phyloP scores from a whole-genome alignment of 768 basidiomycete species.

The Pluteus cervinus region DNA sequence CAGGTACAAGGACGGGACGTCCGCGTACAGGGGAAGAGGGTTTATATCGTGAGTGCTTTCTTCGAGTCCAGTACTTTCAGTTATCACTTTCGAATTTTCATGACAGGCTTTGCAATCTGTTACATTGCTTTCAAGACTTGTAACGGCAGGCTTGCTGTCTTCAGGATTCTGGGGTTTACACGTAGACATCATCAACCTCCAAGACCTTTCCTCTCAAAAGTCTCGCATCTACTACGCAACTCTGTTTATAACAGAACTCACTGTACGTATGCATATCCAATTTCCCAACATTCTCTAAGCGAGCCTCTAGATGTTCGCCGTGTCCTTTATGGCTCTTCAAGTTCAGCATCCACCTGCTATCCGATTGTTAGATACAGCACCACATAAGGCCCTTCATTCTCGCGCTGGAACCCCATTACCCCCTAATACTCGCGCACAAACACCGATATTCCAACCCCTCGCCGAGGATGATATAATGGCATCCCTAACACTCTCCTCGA shows the following conservation, averaged over 20 bases:
- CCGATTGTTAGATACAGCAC: slow-evolving; percentile 57
- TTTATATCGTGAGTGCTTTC: slow-evolving; percentile 50
- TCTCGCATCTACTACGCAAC: slow-evolving; percentile 39
- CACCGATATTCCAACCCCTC: slow-evolving; percentile 12
- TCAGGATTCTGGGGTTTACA: slow-evolving; percentile 34
- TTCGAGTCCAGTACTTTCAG: neutral
- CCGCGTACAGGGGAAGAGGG: slow-evolving; percentile 55
- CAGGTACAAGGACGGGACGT: slow-evolving; percentile 68
- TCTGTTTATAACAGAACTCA: slow-evolving; percentile 45
- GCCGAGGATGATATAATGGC: slow-evolving; percentile 45
- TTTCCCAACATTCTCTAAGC: slow-evolving; percentile 2
- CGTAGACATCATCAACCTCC: slow-evolving; percentile 30
- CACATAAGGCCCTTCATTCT: slow-evolving; percentile 32
- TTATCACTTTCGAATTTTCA: slow-evolving; percentile 3
- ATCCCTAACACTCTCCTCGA: slow-evolving; percentile 57
- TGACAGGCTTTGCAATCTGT: slow-evolving; percentile 52
- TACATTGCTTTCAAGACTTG: slow-evolving; percentile 51
- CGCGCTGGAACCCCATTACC: slow-evolving; percentile 39
- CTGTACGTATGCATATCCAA: slow-evolving; percentile 33
- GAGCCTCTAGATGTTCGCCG: slow-evolving; percentile 37
- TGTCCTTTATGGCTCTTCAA: slow-evolving; percentile 50
- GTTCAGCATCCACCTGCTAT: slow-evolving; percentile 67
- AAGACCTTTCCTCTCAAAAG: slow-evolving; percentile 24
- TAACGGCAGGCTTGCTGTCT: slow-evolving; percentile 40
- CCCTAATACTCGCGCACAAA: slow-evolving; percentile 8